phyloP scores from a whole-genome alignment of 1,139 yeast genomes.

The Wickerhamiella pararugosa region DNA sequence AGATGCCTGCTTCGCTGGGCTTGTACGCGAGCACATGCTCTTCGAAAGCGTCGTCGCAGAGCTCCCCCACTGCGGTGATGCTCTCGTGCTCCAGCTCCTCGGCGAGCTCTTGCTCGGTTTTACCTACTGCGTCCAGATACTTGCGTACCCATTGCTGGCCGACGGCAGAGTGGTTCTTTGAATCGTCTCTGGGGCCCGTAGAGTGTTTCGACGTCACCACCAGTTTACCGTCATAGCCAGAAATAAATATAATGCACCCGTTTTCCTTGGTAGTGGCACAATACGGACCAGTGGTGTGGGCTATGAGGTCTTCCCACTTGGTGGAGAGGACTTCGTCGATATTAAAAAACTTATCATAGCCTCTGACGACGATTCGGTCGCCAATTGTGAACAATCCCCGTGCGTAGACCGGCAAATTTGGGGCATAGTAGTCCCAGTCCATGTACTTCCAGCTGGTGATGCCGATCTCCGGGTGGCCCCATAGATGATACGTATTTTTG shows the following conservation, averaged over 20 bases:
- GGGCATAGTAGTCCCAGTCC: constrained; percentile 71
- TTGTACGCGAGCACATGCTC: constrained; percentile 80
- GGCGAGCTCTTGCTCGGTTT: constrained; percentile 40
- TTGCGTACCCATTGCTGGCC: constrained; percentile 46
- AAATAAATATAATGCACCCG: constrained; percentile 78
- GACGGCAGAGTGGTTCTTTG: constrained; percentile 47
- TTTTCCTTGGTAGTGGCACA: constrained; percentile 74
- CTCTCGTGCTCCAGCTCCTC: constrained; percentile 34
- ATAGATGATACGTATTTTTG: constrained; percentile 16
- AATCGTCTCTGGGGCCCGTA: constrained; percentile 45
- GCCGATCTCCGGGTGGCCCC: constrained; percentile 20
- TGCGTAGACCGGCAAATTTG: constrained; percentile 52
- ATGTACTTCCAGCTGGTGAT: constrained; percentile 58
- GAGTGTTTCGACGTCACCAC: constrained; percentile 79
- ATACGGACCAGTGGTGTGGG: constrained; percentile 58
- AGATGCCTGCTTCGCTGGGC: constrained; percentile 57
- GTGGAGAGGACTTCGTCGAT: constrained; percentile 49
- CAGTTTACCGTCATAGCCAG: constrained; percentile 63
- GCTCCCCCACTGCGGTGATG: constrained; percentile 80
- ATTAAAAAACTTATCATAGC: constrained; percentile 91
- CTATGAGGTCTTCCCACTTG: constrained; percentile 32
- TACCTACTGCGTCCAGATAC: constrained; percentile 35
- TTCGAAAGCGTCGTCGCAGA: constrained; percentile 85
- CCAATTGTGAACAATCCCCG: constrained; percentile 65
- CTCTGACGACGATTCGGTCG: constrained; percentile 53